phyloP scores from a whole-genome alignment of 306 rosid genomes.

The Vachellia pachyceras region DNA sequence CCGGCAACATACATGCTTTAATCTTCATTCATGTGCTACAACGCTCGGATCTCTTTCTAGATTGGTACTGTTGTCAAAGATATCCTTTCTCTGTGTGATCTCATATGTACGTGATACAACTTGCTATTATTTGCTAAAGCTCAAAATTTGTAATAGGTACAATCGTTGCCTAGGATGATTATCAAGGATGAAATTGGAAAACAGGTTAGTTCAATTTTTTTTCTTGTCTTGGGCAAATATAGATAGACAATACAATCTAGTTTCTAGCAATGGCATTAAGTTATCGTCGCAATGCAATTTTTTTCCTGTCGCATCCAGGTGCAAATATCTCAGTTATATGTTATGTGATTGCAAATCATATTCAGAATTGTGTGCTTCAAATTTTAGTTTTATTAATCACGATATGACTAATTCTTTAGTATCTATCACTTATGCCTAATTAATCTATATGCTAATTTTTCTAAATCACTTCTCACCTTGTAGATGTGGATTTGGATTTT shows the following conservation, averaged over 20 bases:
- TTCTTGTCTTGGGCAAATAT: not conserved
- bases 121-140: conserved; percentile 25
- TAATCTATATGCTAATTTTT: not conserved
- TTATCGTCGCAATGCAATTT: conserved; percentile 11
- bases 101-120: not conserved
- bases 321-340: not conserved
- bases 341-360: conserved; percentile 22
- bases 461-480: conserved; percentile 15
- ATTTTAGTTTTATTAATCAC: conserved; percentile 15
- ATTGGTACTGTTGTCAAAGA: conserved; percentile 65
- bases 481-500: conserved; percentile 5
- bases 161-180: conserved; percentile 97
- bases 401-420: conserved; percentile 5
- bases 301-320: conserved; percentile 1
- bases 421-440: conserved; percentile 1
- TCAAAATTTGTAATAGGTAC: conserved; percentile 66
- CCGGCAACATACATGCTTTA: conserved; percentile 81
- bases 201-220: conserved; percentile 60
- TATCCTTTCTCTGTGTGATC: not conserved
- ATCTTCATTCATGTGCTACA: conserved; percentile 89
- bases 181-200: conserved; percentile 97
- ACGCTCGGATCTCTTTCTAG: conserved; percentile 95
- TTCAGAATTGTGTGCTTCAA: not conserved
- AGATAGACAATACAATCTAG: not conserved
- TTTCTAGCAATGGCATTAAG: not conserved